Percentiles rank a stretch among this genome's conserved stretches.
Evolutionary conservation across 371 early-diverging fungal species (phyloP).

Genomic region (Actinomucor elegans): DNA sequence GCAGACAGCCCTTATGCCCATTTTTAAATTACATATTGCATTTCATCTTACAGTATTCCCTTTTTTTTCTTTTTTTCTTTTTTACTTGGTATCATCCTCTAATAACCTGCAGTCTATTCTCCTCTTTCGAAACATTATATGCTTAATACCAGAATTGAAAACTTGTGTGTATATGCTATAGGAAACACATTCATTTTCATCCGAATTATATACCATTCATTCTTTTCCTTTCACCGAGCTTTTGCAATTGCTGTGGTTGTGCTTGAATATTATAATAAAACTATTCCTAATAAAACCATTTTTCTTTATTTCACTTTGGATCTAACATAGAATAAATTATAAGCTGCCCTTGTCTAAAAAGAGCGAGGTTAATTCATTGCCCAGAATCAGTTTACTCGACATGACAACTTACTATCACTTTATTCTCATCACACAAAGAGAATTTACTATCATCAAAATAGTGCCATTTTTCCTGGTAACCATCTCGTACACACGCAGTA

Average conservation of each 20-base stretch:
- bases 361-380: conserved; percentile 39
- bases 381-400: too few relatives aligned
- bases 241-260: not conserved
- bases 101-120: not conserved
- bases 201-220: not conserved
- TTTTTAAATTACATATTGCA: too few relatives aligned
- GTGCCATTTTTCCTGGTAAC: conserved; percentile 82
- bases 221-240: not conserved
- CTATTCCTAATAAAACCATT: too few relatives aligned
- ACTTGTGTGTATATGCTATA: not conserved
- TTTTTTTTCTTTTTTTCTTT: not conserved
- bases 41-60: not conserved
- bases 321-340: conserved; percentile 35
- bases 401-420: conserved; percentile 68
- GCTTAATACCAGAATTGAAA: too few relatives aligned
- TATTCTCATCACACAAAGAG: conserved; percentile 60
- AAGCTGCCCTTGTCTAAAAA: conserved; percentile 33
- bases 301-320: conserved; percentile 22
- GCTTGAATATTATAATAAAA: too few relatives aligned
- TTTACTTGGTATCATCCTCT: not conserved
- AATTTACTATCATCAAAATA: conserved; percentile 92
- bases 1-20: too few relatives aligned
- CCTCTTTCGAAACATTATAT: not conserved
- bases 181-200: not conserved
- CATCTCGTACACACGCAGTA: conserved; percentile 88